Conservation (phyloP, 192 early-diverging fungal species). For the Podila verticillata region DNA sequence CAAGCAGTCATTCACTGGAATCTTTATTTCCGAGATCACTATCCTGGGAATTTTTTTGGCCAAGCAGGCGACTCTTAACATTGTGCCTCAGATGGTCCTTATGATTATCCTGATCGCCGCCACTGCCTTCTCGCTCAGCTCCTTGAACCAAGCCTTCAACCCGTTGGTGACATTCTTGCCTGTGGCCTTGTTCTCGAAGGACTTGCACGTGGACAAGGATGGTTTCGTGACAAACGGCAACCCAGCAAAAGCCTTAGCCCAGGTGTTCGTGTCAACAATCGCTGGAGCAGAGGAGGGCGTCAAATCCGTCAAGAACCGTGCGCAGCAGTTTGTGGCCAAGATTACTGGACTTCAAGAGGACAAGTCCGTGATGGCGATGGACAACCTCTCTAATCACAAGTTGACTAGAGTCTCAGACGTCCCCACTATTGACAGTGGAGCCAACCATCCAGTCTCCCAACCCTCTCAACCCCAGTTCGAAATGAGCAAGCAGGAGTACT, state of each 20-base stretch:
- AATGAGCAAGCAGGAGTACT: background rate
- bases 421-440: background rate
- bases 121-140: slow-evolving; percentile 61
- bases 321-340: too few relatives aligned
- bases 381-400: background rate
- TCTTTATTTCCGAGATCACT: slow-evolving; percentile 78
- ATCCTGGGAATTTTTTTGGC: slow-evolving; percentile 79
- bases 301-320: background rate
- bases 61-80: slow-evolving; percentile 55
- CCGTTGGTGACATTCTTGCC: slow-evolving; percentile 65
- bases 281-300: background rate
- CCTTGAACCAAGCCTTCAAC: slow-evolving; percentile 66
- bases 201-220: slow-evolving; percentile 26
- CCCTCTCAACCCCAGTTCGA: background rate
- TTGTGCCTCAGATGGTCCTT: slow-evolving; percentile 56
- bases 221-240: slow-evolving; percentile 32
- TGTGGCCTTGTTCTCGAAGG: slow-evolving; percentile 47
- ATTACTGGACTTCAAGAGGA: background rate
- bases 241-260: background rate
- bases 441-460: background rate
- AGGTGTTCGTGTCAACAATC: background rate
- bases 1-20: slow-evolving; percentile 70
- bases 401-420: background rate
- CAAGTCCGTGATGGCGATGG: background rate
- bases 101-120: slow-evolving; percentile 53